phyloP scores from a whole-genome alignment of 805 yeast species.

The Candida insectorum region DNA sequence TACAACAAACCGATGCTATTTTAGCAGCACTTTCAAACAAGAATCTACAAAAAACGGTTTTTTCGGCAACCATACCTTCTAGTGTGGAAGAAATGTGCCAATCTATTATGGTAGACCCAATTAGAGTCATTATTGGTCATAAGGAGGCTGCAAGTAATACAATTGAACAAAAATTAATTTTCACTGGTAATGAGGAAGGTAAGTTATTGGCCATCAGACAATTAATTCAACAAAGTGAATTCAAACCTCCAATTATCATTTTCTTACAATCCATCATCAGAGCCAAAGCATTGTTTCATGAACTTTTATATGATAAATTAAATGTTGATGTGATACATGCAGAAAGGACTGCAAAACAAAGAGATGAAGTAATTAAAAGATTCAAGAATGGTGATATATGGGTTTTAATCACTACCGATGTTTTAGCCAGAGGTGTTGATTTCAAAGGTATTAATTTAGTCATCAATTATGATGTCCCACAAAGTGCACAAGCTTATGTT shows the following conservation, averaged over 20 bases:
- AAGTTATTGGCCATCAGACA: constrained; percentile 88
- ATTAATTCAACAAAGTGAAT: constrained; percentile 76
- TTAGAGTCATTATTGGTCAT: constrained; percentile 86
- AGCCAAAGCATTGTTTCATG: constrained; percentile 94
- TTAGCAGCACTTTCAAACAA: constrained; percentile 54
- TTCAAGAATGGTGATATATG: constrained; percentile 90
- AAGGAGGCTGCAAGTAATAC: constrained; percentile 87
- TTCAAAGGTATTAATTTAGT: constrained; percentile 94
- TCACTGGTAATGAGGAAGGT: constrained; percentile 95
- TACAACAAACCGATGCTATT: constrained; percentile 87
- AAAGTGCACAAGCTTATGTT: constrained; percentile 88
- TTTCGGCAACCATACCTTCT: constrained; percentile 94
- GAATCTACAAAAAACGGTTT: constrained; percentile 68
- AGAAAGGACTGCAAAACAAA: constrained; percentile 83
- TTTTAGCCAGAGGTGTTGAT: constrained; percentile 93
- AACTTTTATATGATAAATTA: constrained; percentile 82
- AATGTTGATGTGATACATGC: constrained; percentile 97
- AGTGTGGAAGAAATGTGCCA: constrained; percentile 86
- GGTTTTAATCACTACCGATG: constrained; percentile 97
- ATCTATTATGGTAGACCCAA: constrained; percentile 78
- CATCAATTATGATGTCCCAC: constrained; percentile 95
- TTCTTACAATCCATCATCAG: constrained; percentile 89
- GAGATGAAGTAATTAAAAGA: constrained; percentile 78
- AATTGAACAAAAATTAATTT: constrained; percentile 79
- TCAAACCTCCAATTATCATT: constrained; percentile 89